Percentiles rank a stretch among this genome's conserved stretches.
phyloP scores from a whole-genome alignment of 345 rosid genomes.

The Lepidium sativum region DNA sequence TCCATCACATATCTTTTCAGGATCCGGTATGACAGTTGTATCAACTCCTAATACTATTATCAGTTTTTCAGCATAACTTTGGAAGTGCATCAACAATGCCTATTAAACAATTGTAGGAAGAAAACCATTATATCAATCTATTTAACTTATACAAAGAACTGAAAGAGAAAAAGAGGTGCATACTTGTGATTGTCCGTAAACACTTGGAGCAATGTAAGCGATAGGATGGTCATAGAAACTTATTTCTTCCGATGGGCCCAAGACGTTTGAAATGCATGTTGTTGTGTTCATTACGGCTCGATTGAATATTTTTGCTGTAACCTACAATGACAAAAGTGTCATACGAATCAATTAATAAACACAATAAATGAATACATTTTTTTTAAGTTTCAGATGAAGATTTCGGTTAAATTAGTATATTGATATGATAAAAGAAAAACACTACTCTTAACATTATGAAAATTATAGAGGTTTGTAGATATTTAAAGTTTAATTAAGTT shows the following conservation, averaged over 20 bases:
- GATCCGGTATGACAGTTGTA: conserved; percentile 48
- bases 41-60: conserved; percentile 46
- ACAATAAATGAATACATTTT: no score
- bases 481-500: no score
- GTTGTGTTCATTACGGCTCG: conserved; percentile 32
- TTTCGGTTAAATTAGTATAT: no score
- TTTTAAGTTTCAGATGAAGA: no score
- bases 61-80: conserved; percentile 44
- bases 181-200: conserved; percentile 50
- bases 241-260: conserved; percentile 52
- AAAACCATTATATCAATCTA: conserved; percentile 1
- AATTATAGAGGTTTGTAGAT: no score
- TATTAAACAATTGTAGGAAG: conserved; percentile 9
- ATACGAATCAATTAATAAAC: no score
- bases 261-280: conserved; percentile 45
- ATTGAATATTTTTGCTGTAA: conserved; percentile 24
- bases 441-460: no score
- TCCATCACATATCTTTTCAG: conserved; percentile 47
- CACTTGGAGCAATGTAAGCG: conserved; percentile 49
- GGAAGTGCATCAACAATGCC: conserved; percentile 61
- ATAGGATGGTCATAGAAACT: conserved; percentile 49
- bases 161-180: not conserved
- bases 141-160: not conserved
- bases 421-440: no score
- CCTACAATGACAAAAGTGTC: conserved; percentile 13